phyloP scores from a whole-genome alignment of 2,329 filamentous ascomycete species.

The Sclerotinia nivalis region DNA sequence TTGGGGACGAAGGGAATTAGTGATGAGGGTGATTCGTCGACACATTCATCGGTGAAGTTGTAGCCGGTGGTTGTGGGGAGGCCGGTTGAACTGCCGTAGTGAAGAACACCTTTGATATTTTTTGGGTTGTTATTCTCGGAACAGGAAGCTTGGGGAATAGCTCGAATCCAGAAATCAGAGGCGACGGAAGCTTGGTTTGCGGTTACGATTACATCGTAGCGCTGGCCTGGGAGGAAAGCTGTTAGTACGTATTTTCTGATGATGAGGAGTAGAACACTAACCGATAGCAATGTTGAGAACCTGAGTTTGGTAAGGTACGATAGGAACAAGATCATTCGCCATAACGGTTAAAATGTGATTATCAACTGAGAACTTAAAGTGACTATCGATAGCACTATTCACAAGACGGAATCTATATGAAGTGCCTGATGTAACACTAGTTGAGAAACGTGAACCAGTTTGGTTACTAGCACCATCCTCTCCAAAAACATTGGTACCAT shows the following conservation, averaged over 20 bases:
- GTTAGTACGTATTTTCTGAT: not conserved
- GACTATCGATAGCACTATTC: conserved; percentile 45
- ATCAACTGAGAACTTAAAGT: conserved; percentile 51
- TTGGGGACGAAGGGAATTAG: conserved; percentile 36
- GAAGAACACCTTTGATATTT: conserved; percentile 49
- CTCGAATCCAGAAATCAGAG: conserved; percentile 58
- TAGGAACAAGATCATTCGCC: conserved; percentile 58
- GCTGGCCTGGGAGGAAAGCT: conserved; percentile 43
- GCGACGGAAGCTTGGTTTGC: conserved; percentile 46
- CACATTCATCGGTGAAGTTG: conserved; percentile 35
- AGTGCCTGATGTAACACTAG: conserved; percentile 43
- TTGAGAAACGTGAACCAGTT: conserved; percentile 31
- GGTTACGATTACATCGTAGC: conserved; percentile 47
- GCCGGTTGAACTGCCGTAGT: conserved; percentile 47
- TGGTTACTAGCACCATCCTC: conserved; percentile 23
- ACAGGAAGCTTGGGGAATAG: conserved; percentile 55
- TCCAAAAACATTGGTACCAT: conserved; percentile 29
- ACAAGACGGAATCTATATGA: conserved; percentile 50
- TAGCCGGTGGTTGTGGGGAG: conserved; percentile 37
- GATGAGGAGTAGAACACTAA: not conserved
- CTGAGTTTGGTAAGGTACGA: conserved; percentile 42
- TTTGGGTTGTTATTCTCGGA: conserved; percentile 57
- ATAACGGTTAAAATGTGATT: conserved; percentile 58
- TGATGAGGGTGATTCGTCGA: conserved; percentile 37
- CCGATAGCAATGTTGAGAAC: conserved; percentile 56